Conservation (phyloP, 352 stramenopile species). For the Achlya hypogyna region DNA sequence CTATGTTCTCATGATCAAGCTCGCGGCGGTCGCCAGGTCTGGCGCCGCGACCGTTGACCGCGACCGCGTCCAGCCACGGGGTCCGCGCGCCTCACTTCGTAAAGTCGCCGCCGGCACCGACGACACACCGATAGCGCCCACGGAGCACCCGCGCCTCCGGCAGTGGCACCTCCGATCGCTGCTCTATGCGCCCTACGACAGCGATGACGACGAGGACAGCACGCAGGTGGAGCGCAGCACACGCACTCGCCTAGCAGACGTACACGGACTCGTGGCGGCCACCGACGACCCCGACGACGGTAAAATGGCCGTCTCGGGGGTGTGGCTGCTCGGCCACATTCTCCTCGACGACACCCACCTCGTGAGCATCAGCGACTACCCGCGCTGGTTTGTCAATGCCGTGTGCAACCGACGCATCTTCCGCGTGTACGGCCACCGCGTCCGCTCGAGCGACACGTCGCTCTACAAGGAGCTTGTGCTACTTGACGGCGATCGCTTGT, state of each 20-base stretch:
- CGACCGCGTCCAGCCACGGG: no score
- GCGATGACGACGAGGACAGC: background rate
- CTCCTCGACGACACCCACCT: background rate
- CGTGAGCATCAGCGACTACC: background rate
- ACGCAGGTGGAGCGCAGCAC: conserved; percentile 5
- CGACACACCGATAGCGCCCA: background rate
- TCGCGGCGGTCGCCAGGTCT: background rate
- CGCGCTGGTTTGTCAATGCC: background rate
- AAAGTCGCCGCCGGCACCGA: background rate
- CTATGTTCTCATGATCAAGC: background rate
- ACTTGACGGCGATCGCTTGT: background rate
- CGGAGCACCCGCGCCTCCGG: background rate
- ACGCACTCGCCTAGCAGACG: background rate
- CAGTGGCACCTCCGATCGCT: background rate
- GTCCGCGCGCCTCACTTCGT: no score
- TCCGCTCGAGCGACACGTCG: background rate
- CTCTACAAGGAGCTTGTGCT: background rate
- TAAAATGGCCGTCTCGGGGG: background rate
- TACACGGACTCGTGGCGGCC: background rate
- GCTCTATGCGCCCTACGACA: background rate
- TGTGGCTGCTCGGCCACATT: conserved; percentile 5
- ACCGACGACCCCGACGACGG: background rate
- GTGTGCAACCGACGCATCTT: background rate
- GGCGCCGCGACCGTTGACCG: no score
- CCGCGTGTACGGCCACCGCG: background rate